Evolutionary conservation across 148 eudicot species (phyloP).

Genomic region (Silene latifolia): DNA sequence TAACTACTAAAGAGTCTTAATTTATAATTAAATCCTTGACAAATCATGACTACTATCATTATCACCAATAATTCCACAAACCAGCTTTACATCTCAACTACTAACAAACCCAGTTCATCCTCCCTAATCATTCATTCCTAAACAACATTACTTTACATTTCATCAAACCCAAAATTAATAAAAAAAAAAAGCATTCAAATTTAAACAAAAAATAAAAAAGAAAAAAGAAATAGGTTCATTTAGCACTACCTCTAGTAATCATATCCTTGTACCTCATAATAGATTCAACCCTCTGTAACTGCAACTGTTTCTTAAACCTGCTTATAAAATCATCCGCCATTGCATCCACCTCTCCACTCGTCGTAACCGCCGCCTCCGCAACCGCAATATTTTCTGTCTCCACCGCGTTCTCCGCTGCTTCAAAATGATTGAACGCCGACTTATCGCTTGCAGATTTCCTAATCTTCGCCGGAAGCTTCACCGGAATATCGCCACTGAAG

Average conservation of each 20-base stretch:
- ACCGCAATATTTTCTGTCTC: conserved; percentile 29
- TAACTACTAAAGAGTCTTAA: background rate
- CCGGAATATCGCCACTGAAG: conserved; percentile 40
- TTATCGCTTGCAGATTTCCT: conserved; percentile 59
- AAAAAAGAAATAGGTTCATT: too few species aligned
- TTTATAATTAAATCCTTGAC: background rate
- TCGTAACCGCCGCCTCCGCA: conserved; percentile 34
- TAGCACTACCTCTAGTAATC: conserved; percentile 41
- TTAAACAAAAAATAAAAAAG: background rate
- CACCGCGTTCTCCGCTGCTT: background rate
- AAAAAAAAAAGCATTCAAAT: background rate
- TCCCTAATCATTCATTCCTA: background rate
- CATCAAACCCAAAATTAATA: conserved; percentile 13
- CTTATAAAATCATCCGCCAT: conserved; percentile 84
- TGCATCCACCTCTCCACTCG: conserved; percentile 53
- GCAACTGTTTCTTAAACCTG: conserved; percentile 58
- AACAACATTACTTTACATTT: background rate
- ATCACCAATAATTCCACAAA: conserved; percentile 29
- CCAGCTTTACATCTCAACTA: conserved; percentile 24
- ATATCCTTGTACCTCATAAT: conserved; percentile 52
- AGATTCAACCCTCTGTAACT: conserved; percentile 69
- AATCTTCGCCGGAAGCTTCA: conserved; percentile 48
- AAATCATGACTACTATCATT: conserved; percentile 19
- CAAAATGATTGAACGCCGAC: conserved; percentile 28
- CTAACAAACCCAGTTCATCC: background rate